phyloP scores from a whole-genome alignment of 306 rosid species.

The Malus fusca region DNA sequence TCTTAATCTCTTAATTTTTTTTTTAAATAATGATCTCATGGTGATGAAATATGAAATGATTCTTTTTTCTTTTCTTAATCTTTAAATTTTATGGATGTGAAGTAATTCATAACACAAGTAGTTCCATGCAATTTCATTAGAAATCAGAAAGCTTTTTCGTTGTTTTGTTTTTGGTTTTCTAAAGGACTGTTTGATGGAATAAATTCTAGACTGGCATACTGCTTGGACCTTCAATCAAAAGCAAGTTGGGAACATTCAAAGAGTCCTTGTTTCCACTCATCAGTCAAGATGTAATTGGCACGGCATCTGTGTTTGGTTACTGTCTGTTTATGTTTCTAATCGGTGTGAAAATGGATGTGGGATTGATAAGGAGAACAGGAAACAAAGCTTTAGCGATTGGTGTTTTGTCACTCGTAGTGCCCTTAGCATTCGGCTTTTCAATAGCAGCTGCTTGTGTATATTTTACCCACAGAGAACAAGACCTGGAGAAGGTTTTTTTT shows the following conservation, averaged over 20 bases:
- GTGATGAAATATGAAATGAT: background rate
- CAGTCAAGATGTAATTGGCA: slow-evolving; percentile 31
- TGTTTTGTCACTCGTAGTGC: slow-evolving; percentile 1
- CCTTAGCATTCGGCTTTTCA: background rate
- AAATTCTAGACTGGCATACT: slow-evolving; percentile 37
- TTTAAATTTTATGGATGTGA: background rate
- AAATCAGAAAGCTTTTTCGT: background rate
- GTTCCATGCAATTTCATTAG: background rate
- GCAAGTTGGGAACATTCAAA: slow-evolving; percentile 16
- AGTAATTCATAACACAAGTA: background rate
- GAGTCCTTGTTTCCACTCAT: background rate
- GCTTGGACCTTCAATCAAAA: slow-evolving; percentile 15
- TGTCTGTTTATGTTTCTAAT: slow-evolving; percentile 29
- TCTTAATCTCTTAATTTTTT: background rate
- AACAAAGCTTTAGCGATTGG: slow-evolving; percentile 30
- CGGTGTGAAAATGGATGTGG: slow-evolving; percentile 54
- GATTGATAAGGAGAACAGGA: slow-evolving; percentile 38
- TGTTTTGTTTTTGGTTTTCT: background rate
- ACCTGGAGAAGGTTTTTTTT: background rate
- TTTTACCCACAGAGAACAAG: background rate
- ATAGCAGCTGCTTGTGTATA: background rate
- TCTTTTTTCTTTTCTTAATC: too few relatives aligned
- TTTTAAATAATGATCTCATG: background rate
- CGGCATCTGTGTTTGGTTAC: slow-evolving; percentile 30
- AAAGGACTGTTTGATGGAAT: background rate